phyloP scores from a whole-genome alignment of 345 rosid genomes.

The Mercurialis annua region DNA sequence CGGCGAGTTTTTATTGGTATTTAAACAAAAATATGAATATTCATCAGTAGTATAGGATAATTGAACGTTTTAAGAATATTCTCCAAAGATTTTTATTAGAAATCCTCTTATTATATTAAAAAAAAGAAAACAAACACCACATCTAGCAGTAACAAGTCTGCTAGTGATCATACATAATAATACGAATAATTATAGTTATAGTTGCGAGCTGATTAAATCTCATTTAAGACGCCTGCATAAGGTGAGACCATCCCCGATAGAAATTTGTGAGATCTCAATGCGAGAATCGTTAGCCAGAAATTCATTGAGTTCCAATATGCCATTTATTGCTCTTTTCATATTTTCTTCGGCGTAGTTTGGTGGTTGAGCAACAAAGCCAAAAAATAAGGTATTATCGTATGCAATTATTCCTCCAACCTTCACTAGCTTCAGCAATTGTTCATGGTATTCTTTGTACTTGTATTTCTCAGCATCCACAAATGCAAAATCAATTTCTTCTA shows the following conservation, averaged over 20 bases:
- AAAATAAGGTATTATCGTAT: slow-evolving; percentile 55
- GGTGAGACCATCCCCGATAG: slow-evolving; percentile 59
- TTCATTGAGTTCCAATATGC: slow-evolving; percentile 35
- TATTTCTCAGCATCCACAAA: slow-evolving; percentile 58
- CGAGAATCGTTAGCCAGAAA: slow-evolving; percentile 40
- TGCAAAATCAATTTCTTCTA: slow-evolving; percentile 40
- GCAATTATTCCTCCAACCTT: slow-evolving; percentile 56
- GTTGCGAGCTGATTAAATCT: neutral
- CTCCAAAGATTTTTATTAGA: too few species aligned
- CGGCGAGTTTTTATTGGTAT: too few species aligned
- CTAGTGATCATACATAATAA: too few species aligned
- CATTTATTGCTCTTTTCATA: slow-evolving; percentile 18
- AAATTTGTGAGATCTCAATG: slow-evolving; percentile 41
- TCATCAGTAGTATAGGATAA: too few species aligned
- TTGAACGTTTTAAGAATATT: too few species aligned
- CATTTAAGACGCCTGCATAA: slow-evolving; percentile 28
- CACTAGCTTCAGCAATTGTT: slow-evolving; percentile 41
- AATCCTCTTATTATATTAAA: too few species aligned
- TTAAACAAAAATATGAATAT: too few species aligned
- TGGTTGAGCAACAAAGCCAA: slow-evolving; percentile 34
- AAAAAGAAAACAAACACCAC: too few species aligned
- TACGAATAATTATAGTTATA: too few species aligned
- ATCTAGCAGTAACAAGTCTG: too few species aligned
- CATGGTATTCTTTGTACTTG: slow-evolving; percentile 33
- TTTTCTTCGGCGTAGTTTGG: slow-evolving; percentile 25